A percentile compares a stretch with the other conserved stretches of the same genome.
Evolutionary conservation across 495 filamentous ascomycete species (phyloP).

Genomic region (Podospora bellae-mahoneyi): DNA sequence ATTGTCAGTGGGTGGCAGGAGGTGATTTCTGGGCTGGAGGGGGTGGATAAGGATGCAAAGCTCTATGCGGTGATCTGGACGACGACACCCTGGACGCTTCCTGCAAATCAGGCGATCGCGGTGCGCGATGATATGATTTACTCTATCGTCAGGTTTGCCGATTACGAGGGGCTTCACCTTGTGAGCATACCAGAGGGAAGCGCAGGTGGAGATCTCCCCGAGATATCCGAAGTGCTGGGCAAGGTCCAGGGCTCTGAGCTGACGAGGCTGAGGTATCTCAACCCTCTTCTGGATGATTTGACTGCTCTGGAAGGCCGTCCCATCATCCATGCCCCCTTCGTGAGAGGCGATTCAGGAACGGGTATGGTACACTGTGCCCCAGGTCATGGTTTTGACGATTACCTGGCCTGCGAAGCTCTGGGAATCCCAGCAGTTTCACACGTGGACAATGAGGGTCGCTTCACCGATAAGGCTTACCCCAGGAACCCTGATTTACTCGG

Average conservation of each 20-base stretch:
- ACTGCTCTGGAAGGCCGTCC: conserved; percentile 49
- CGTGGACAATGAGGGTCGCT: conserved; percentile 74
- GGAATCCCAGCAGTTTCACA: conserved; percentile 68
- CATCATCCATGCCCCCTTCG: conserved; percentile 79
- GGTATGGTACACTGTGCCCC: conserved; percentile 92
- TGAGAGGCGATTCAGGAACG: conserved; percentile 79
- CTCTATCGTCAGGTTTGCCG: conserved; percentile 56
- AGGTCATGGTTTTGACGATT: conserved; percentile 96
- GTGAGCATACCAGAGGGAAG: conserved; percentile 63
- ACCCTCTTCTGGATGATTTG: conserved; percentile 55
- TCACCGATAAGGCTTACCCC: conserved; percentile 72
- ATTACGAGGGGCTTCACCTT: conserved; percentile 49
- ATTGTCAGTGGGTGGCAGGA: conserved; percentile 50
- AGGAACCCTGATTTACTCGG: conserved; percentile 56
- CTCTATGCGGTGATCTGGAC: conserved; percentile 89
- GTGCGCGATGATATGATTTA: conserved; percentile 72
- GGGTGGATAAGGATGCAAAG: conserved; percentile 26
- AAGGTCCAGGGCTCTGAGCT: conserved; percentile 65
- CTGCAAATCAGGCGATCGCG: conserved; percentile 86
- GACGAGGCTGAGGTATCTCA: conserved; percentile 60
- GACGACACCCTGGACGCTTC: conserved; percentile 95
- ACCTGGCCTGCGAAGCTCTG: conserved; percentile 66
- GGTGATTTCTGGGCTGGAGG: conserved; percentile 33
- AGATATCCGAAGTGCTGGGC: conserved; percentile 47
- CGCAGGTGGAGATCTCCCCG: conserved; percentile 12